Base-by-base conservation (phyloP, 139 green algal species). In the Coccomyxa sp. region DNA sequence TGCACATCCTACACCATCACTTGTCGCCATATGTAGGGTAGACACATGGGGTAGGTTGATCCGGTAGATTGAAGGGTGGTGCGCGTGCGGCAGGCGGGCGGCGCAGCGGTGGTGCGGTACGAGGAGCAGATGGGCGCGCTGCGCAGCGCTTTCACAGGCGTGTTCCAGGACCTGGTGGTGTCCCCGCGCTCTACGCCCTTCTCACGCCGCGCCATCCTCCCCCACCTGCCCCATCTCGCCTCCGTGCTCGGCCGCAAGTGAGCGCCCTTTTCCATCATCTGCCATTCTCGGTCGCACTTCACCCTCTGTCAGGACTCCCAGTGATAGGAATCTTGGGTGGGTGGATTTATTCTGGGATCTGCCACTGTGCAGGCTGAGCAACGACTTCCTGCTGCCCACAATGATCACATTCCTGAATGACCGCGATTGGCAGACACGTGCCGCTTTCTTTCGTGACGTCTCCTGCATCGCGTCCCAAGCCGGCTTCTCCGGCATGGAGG, bases 381-480 rank as follows among this genome's bases (percentile, higher is more conserved):
- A 91, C 71, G 92, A 97, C 88, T 89, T 94, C 57, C 88, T 99
- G 76, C 91, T 99, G 81, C 95, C 96, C 38, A 89, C 96, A 12
- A 90, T 98, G 68, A 96, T 98, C 82, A 98, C 96, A 0, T 97
- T 98, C 82, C 90, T 99, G 76, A 99, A 99, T 86, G 91, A 95
- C 58, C 84, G 85, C 10, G 90, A 96, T 71, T 95, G 92, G 91
- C 89, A 91, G 71, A 84, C 98, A 85, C 88, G 95, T 13, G 88
- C 85, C 15, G 88, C 87, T 51, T 95, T 97, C 84, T 97, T 95
- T 83, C 27, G 74, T 0, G 75, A 91, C 75, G 79, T 92, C 32
- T 66, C 75, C 14, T 79, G 59, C 10, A 63, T 93, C 59, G 86
- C 79, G 25, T 31, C 79, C 57, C 80, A 71, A 63, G 76, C 91